Base-by-base conservation (phyloP, 768 basidiomycete genomes). In the Serendipita sp. region DNA sequence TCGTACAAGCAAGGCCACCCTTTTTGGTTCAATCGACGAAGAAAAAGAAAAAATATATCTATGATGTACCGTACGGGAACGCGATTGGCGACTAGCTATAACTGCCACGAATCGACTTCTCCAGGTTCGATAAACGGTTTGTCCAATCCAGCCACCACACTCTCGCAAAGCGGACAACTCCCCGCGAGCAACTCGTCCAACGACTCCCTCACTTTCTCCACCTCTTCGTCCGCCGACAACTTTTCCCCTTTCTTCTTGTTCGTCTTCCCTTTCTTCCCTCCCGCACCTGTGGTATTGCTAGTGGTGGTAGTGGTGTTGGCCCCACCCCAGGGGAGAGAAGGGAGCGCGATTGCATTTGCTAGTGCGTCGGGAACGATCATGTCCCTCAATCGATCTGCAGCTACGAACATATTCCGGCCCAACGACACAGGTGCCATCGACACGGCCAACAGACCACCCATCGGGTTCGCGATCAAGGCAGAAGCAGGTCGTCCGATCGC, bases 281-380 rank as follows among this genome's bases (percentile, higher is more conserved):
- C 48, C n/a, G 48, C 46, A 47, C 64, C 28, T 64, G 68, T 63
- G 67, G 67, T 16, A 34, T 51, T 51, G 7, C 0, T n/a, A 0
- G 7, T 32, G 41, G 41, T 13, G 41, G 5, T 41, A 5, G 41
- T 41, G 41, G 7, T 41, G 5, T 5, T 41, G n/a, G n/a, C 2
- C 3, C 18, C 63, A 28, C 36, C 35, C 35, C 44, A 23, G 3
- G 41, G 56, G 8, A 60, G 36, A 8, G 56, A 60, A 34, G 56
- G 56, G 11, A 60, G 18, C 4, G 56, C 84, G 64, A 98, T 88
- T 23, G 91, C 81, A 36, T 83, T 81, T 34, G 91, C 93, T 13
- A 98, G 80, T 2, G 92, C 89, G 70, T 98, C 96, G 11, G 96
- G 96, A 5, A 97, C 76, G 70, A 99, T 95, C 62, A 98, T 78